phyloP scores from a whole-genome alignment of 192 early-diverging fungal species.

The Linnemannia hyalina region DNA sequence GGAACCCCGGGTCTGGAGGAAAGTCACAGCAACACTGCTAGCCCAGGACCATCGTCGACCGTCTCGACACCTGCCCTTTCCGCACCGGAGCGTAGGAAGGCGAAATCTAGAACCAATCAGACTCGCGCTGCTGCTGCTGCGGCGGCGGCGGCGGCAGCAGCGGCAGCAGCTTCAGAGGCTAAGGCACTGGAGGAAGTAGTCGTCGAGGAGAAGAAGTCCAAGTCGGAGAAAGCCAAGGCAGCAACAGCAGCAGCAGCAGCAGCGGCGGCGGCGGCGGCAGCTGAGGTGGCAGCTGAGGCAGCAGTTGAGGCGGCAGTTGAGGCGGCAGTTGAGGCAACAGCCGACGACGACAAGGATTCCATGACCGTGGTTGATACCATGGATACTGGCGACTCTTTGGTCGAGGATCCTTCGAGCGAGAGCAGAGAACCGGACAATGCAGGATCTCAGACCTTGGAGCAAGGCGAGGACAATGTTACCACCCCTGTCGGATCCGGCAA shows the following conservation, averaged over 20 bases:
- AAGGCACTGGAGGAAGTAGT: slow-evolving; percentile 21
- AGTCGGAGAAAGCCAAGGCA: slow-evolving; percentile 16
- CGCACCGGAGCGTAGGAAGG: slow-evolving; percentile 29
- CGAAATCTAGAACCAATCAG: slow-evolving; percentile 24
- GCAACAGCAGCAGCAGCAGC: neutral
- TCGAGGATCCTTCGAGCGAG: neutral
- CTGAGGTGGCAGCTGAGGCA: neutral
- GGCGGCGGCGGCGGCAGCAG: neutral
- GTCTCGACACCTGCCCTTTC: slow-evolving; percentile 22
- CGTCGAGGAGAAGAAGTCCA: slow-evolving; percentile 31
- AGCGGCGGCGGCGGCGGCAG: neutral
- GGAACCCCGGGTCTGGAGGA: slow-evolving; percentile 43
- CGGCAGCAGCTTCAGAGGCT: slow-evolving; percentile 3
- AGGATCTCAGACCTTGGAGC: neutral
- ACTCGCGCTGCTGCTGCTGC: slow-evolving; percentile 24
- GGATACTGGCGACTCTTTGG: slow-evolving; percentile 8
- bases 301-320: neutral
- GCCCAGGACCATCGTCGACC: slow-evolving; percentile 46
- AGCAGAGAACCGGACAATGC: neutral
- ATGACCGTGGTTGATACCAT: neutral
- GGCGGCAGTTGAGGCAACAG: neutral
- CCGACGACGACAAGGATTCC: neutral
- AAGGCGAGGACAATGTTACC: neutral
- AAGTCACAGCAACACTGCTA: slow-evolving; percentile 33
- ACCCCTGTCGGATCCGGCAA: neutral